Evolutionary conservation across 2,329 filamentous ascomycete genomes (phyloP), one percentile per base, ranked within the genome.

Genomic region (Coniochaeta pulveracea): DNA sequence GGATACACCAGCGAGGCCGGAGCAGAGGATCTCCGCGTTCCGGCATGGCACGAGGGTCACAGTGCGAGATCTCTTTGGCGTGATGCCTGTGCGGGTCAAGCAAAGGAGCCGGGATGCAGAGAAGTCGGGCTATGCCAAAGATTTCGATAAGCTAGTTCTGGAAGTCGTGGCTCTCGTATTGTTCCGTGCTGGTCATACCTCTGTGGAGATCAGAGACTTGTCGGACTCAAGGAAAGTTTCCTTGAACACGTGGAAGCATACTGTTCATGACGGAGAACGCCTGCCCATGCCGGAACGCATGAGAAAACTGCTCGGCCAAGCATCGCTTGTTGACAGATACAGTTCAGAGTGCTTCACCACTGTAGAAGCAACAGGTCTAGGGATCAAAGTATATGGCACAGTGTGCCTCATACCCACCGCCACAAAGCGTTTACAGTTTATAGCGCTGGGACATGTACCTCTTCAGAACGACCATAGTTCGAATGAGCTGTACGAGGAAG

Each of bases 21-120:
- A 76, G 31, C 69, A 82, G 28, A 61, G 66, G 30, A 46, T 84
- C 6, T 45, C 64, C 7, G 59, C 56, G 22, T 69, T 66, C 36
- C 52, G 61, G 14, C 75, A 84, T 57, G 89, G 89, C 4, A 94
- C 88, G 0, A 71, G 74, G 18, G 76, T 89, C 2, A 69, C 68
- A 1, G 80, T 93, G 5, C 73, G 78, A 36, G 79, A 94, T 51
- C 61, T 95, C 1, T 96, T 95, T 55, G 86, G 88, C 0, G 81
- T 78, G 37, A 84, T 95, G 73, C 86, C 89, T 0, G 89, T 95
- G 10, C 76, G 89, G 10, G 79, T 93, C 17, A 93, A 91, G 50
- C 82, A 86, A 45, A 72, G 86, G 40, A 72, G 72, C 0, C 44
- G 75, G 3, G 57, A 62, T 41, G 52, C 64, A 24, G 60, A 73